Percentiles rank a stretch among this genome's conserved stretches.
phyloP scores from a whole-genome alignment of 176 grass and related monocot species.

The Olyra latifolia region DNA sequence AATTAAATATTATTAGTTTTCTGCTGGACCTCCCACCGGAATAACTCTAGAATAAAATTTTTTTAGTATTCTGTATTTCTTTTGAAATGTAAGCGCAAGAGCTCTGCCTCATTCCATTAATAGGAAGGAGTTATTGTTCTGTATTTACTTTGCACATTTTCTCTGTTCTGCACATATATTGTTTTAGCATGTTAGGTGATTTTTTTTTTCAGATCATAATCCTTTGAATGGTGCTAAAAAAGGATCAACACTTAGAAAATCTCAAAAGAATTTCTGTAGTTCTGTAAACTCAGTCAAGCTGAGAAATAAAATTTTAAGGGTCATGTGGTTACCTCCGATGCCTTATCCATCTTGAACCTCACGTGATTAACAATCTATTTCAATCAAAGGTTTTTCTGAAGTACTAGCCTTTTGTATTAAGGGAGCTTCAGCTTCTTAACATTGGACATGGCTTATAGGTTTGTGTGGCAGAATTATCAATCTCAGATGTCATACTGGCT shows the following conservation, averaged over 20 bases:
- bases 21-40: constrained; percentile 19
- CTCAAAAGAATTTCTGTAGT: neutral
- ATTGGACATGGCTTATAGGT: constrained; percentile 59
- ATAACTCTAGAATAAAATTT: constrained; percentile 27
- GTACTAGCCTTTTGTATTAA: constrained; percentile 1
- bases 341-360: constrained; percentile 6
- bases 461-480: constrained; percentile 71
- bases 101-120: too few species aligned
- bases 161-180: constrained; percentile 8
- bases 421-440: constrained; percentile 33
- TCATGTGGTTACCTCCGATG: constrained; percentile 11
- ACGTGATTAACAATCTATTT: neutral
- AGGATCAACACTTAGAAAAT: constrained; percentile 11
- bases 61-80: neutral
- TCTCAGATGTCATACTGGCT: constrained; percentile 95
- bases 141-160: neutral
- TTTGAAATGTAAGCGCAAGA: neutral
- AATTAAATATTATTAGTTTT: constrained; percentile 35
- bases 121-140: neutral
- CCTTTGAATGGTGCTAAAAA: neutral
- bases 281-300: constrained; percentile 20
- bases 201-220: neutral
- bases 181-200: neutral
- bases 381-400: neutral
- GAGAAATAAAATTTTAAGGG: constrained; percentile 10